These are phyloP conservation scores for Metroxylon sagu DNA, from an alignment of 176 grass and related monocot genomes.

Conservation along the genomic window DNA sequence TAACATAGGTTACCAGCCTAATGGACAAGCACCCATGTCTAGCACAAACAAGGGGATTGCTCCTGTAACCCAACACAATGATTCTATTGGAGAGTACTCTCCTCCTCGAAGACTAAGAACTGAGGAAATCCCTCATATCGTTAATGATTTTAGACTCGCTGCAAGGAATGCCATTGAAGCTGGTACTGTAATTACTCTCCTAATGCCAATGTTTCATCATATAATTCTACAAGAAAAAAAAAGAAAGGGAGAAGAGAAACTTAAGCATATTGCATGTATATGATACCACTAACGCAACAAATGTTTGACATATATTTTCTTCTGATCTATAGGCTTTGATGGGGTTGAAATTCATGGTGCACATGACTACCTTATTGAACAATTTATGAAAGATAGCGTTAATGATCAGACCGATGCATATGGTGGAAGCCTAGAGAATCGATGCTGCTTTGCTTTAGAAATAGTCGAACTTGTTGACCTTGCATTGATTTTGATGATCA, in stretches of 20 bases:
- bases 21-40: conserved; percentile 38
- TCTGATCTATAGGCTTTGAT: conserved; percentile 28
- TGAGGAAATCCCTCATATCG: conserved; percentile 27
- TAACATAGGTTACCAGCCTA: conserved; percentile 34
- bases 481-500: no score
- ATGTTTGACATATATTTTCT: not conserved
- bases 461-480: no score
- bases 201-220: not conserved
- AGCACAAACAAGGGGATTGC: conserved; percentile 39
- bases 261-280: not conserved
- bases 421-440: conserved; percentile 24
- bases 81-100: conserved; percentile 14
- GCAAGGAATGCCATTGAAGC: conserved; percentile 53
- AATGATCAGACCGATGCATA: conserved; percentile 46
- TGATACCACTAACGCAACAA: not conserved
- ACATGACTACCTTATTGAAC: conserved; percentile 41
- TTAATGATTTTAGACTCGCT: conserved; percentile 46
- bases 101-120: conserved; percentile 16
- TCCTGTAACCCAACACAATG: not conserved
- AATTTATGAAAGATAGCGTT: conserved; percentile 54
- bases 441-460: conserved; percentile 43
- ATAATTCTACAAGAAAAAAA: not conserved
- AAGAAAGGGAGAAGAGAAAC: no score
- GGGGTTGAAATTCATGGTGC: conserved; percentile 52
- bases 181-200: conserved; percentile 14